Conservation (phyloP, 371 early-diverging fungal genomes). For the Sporodiniella umbellata region DNA sequence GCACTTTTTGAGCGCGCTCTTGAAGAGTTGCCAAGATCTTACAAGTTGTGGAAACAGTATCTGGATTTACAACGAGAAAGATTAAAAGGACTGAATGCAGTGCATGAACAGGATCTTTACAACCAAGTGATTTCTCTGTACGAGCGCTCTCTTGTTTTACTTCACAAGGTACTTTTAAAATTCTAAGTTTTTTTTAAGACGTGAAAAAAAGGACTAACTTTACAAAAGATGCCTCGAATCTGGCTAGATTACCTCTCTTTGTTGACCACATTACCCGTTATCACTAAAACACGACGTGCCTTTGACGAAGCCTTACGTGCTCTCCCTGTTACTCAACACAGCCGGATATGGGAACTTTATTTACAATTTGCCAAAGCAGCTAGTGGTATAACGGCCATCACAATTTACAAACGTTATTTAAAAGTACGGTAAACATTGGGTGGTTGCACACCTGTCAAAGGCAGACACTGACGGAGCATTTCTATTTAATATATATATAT, state of each 20-base stretch:
- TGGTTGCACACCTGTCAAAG: too few species aligned
- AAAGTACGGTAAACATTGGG: constrained; percentile 55
- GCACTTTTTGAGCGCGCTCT: constrained; percentile 88
- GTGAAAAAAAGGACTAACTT: too few species aligned
- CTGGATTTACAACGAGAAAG: constrained; percentile 68
- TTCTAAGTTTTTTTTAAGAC: too few species aligned
- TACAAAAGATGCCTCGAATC: constrained; percentile 83
- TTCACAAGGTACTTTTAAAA: constrained; percentile 81
- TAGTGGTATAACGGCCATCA: constrained; percentile 82
- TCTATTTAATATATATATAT: too few species aligned
- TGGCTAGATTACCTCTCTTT: constrained; percentile 79
- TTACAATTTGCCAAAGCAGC: constrained; percentile 73
- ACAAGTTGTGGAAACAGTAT: constrained; percentile 94
- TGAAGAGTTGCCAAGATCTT: constrained; percentile 85
- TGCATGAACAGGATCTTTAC: constrained; percentile 55
- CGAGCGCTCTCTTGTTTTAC: constrained; percentile 81
- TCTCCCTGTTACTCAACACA: constrained; percentile 93
- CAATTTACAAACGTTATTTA: constrained; percentile 79
- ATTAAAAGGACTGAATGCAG: constrained; percentile 49
- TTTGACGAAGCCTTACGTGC: constrained; percentile 92
- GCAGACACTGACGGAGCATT: too few species aligned
- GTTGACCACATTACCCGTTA: constrained; percentile 65
- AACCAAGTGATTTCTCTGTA: constrained; percentile 69
- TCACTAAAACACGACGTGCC: constrained; percentile 74
- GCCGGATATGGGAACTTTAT: constrained; percentile 86